phyloP scores from a whole-genome alignment of 177 flowering plant genomes.

The Tripterygium wilfordii region DNA sequence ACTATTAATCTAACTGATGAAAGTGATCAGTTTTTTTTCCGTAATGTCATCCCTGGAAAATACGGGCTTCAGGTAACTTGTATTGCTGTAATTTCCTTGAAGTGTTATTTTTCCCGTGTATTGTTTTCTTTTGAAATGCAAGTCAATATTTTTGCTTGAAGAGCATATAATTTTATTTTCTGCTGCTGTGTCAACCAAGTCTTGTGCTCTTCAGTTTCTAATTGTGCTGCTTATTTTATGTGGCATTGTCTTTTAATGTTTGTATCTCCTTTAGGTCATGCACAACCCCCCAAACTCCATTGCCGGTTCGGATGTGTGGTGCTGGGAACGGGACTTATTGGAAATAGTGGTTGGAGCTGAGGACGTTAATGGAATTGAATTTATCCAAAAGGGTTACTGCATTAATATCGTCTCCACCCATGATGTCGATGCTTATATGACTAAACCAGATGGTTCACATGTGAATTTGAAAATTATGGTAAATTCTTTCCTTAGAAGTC shows the following conservation, averaged over 20 bases:
- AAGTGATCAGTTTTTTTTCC: conserved; percentile 54
- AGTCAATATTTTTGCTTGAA: too few relatives aligned
- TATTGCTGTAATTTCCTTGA: too few relatives aligned
- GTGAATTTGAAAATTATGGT: conserved; percentile 76
- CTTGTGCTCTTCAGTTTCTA: not conserved
- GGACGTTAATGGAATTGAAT: conserved; percentile 55
- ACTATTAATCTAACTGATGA: conserved; percentile 51
- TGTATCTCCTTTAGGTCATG: conserved; percentile 47
- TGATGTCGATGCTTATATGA: conserved; percentile 64
- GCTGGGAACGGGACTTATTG: conserved; percentile 75
- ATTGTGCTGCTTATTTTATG: not conserved
- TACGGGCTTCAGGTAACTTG: conserved; percentile 74
- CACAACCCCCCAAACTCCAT: conserved; percentile 28
- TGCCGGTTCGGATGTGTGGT: conserved; percentile 74
- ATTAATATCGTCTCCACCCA: conserved; percentile 73
- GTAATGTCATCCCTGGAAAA: conserved; percentile 82
- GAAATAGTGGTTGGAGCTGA: conserved; percentile 77
- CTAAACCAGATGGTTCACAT: conserved; percentile 48
- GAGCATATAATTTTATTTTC: not conserved
- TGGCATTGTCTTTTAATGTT: not conserved
- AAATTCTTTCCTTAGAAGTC: not conserved
- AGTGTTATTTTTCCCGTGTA: too few relatives aligned
- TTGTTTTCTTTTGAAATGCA: too few relatives aligned
- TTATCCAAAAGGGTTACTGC: conserved; percentile 92
- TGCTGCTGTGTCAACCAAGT: not conserved